Conservation (phyloP, 2,329 filamentous ascomycete genomes). For the Colletotrichum sp. region DNA sequence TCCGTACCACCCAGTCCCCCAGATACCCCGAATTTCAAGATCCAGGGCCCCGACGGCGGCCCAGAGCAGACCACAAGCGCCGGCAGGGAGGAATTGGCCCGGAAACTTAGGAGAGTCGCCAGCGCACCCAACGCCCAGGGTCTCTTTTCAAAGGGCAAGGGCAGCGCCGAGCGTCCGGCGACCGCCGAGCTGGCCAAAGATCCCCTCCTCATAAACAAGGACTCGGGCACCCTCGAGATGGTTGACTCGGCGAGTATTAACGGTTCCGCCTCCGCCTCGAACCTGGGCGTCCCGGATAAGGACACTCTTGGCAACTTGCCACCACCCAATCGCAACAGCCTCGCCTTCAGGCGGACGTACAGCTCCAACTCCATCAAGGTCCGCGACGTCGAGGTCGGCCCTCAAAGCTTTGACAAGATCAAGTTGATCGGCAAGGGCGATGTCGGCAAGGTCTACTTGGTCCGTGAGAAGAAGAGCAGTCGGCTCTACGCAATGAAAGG, state of each 20-base stretch:
- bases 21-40: constrained; percentile 82
- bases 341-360: constrained; percentile 91
- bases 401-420: constrained; percentile 98
- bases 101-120: constrained; percentile 91
- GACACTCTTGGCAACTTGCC: constrained; percentile 67
- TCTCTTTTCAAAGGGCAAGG: constrained; percentile 71
- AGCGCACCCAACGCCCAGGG: constrained; percentile 98
- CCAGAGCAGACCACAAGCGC: constrained; percentile 74
- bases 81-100: constrained; percentile 91
- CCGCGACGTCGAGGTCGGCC: constrained; percentile 93
- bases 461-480: constrained; percentile 96
- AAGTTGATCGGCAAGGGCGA: constrained; percentile 99
- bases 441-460: constrained; percentile 97
- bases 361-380: constrained; percentile 99
- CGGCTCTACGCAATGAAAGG: constrained; percentile 99
- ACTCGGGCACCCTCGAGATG: constrained; percentile 50
- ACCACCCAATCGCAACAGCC: constrained; percentile 68
- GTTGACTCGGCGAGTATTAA: constrained; percentile 46
- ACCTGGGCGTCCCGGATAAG: constrained; percentile 42
- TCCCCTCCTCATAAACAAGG: constrained; percentile 67
- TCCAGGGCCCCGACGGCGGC: constrained; percentile 69
- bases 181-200: constrained; percentile 90
- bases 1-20: constrained; percentile 93
- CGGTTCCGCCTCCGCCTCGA: constrained; percentile 28
- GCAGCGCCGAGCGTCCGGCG: constrained; percentile 71